These are phyloP conservation scores for Eleusine coracana DNA, from an alignment of 176 grass and related monocot genomes.

Conservation along the genomic window DNA sequence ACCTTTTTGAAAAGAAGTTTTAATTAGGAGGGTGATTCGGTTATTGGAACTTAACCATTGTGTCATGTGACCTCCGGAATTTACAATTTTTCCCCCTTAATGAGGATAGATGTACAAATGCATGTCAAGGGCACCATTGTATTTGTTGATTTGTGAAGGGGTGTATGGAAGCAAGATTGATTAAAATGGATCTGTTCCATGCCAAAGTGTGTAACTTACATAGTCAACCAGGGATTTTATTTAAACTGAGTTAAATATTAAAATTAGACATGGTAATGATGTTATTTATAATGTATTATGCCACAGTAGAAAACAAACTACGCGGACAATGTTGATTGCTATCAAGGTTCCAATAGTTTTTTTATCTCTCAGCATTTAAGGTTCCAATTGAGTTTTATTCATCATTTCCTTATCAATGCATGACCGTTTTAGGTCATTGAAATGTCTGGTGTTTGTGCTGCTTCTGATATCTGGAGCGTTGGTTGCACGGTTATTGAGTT, in stretches of 20 bases:
- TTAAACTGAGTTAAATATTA: background rate
- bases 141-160: background rate
- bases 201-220: background rate
- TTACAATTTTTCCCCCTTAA: background rate
- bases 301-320: background rate
- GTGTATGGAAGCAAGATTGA: background rate
- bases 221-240: background rate
- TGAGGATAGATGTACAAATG: background rate
- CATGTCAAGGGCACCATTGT: slow-evolving; percentile 8
- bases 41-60: slow-evolving; percentile 11
- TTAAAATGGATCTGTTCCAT: background rate
- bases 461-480: slow-evolving; percentile 99
- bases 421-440: slow-evolving; percentile 77
- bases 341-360: background rate
- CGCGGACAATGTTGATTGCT: slow-evolving; percentile 5
- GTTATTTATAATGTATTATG: slow-evolving; percentile 5
- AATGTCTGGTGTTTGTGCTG: slow-evolving; percentile 97
- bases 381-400: slow-evolving; percentile 16
- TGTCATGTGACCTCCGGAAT: background rate
- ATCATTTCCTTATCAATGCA: background rate
- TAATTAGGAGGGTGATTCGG: too few relatives aligned
- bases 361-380: background rate
- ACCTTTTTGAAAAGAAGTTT: background rate
- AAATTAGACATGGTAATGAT: background rate
- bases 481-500: slow-evolving; percentile 98